Evolutionary conservation across 257 asterid species (phyloP), one percentile per base, ranked within the genome.

Genomic region (Scutellaria baicalensis): DNA sequence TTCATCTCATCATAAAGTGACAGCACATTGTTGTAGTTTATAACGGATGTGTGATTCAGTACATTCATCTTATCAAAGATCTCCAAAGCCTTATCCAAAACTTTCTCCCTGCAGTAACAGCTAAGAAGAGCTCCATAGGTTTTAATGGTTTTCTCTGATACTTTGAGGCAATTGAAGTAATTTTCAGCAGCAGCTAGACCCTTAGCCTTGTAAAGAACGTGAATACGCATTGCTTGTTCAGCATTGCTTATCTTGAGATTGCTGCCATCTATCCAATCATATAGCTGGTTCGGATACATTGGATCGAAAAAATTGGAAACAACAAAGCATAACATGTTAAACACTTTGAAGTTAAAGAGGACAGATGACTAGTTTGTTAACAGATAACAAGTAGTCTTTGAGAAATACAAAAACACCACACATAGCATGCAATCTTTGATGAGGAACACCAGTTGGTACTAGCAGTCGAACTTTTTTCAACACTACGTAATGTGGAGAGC

Each of bases 121-220:
- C 78, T 65, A 8, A 85, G 86, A 72, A 92, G 89, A 13, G 97
- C 86, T 65, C 97, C 97, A 75, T 83, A 81, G 5, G 91, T 84
- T 77, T 86, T 86, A 14, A 9, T 64, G 44, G 86, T 84, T 80
- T 86, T 87, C 42, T 84, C 90, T 16, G 95, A 78, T 52, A 40
- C 78, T 71, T 76, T 63, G 71, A 89, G 86, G 74, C 68, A 56
- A 70, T 84, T 77, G 60, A 92, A 89, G 84, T 86, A 92, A 13
- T 79, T 71, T 72, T 86, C 91, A 0, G 97, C 97, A 69, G 91
- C 73, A 49, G 75, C 70, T 49, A 80, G 11, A 70, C 86, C 93
- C 49, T 81, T 70, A 18, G 77, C 49, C 84, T 74, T 83, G 70
- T 69, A 70, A 44, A 89, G 86, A 58, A 91, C 93, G 83, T 84